phyloP scores from a whole-genome alignment of 179 eudicot species.

The Heliamphora pulchella region DNA sequence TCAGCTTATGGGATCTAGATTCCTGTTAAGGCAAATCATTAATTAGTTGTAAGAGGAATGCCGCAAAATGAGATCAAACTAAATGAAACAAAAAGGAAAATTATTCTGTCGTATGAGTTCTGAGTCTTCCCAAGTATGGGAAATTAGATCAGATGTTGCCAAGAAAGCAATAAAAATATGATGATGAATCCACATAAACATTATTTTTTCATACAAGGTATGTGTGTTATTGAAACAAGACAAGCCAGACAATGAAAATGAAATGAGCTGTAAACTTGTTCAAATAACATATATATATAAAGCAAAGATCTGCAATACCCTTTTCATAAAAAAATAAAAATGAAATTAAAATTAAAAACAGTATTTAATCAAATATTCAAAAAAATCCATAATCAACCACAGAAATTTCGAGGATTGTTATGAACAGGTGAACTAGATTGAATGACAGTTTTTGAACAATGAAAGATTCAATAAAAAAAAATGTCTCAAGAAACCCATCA shows the following conservation, averaged over 20 bases:
- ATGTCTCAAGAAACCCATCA: background rate
- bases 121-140: background rate
- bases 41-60: background rate
- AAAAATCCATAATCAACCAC: background rate
- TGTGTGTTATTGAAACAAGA: slow-evolving; percentile 1
- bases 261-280: slow-evolving; percentile 14
- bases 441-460: background rate
- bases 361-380: background rate
- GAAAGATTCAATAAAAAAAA: background rate
- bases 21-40: slow-evolving; percentile 22
- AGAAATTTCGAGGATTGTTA: background rate
- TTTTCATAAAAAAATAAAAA: background rate
- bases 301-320: slow-evolving; percentile 4
- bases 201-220: background rate
- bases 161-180: background rate
- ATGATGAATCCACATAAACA: background rate
- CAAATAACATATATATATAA: background rate
- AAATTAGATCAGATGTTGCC: slow-evolving; percentile 7
- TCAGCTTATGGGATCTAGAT: slow-evolving; percentile 11
- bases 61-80: background rate
- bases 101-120: no score
- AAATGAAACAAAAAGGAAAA: background rate
- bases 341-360: background rate
- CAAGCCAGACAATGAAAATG: background rate
- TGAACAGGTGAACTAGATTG: background rate